Percentiles rank a stretch among this genome's conserved stretches.
Evolutionary conservation across 2,329 filamentous ascomycete genomes (phyloP).

Genomic region (Periglandula ipomoeae): DNA sequence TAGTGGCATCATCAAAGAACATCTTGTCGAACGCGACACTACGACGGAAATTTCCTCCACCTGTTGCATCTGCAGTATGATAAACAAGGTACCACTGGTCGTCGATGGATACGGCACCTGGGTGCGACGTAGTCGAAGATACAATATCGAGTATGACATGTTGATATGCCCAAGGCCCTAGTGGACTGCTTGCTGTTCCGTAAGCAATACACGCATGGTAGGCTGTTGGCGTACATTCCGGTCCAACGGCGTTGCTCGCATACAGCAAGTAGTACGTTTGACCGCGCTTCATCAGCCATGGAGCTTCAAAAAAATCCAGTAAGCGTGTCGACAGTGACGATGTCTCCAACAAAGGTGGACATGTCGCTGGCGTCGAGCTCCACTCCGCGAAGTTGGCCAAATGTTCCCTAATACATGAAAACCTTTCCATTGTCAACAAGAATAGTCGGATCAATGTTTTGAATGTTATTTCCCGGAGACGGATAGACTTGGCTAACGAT

Average conservation of each 20-base stretch:
- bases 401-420: constrained; percentile 1
- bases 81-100: constrained; percentile 2
- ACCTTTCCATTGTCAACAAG: background rate
- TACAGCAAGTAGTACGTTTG: constrained; percentile 1
- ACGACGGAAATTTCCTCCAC: background rate
- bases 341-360: background rate
- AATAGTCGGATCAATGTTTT: constrained; percentile 1
- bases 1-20: background rate
- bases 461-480: background rate
- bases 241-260: background rate
- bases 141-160: constrained; percentile 1
- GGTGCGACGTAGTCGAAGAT: constrained; percentile 1
- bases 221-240: background rate
- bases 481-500: background rate
- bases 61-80: background rate
- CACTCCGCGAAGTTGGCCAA: background rate
- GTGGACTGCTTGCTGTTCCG: background rate
- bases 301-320: background rate
- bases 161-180: constrained; percentile 1
- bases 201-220: constrained; percentile 1
- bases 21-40: constrained; percentile 1
- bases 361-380: background rate
- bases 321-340: background rate
- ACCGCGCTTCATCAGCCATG: constrained; percentile 1
- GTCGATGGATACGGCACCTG: background rate